A percentile compares a stretch with the other conserved stretches of the same genome.
These are phyloP conservation scores for Speleostelium caveatum DNA, from an alignment of 78 protist genomes.

Conservation along the genomic window DNA sequence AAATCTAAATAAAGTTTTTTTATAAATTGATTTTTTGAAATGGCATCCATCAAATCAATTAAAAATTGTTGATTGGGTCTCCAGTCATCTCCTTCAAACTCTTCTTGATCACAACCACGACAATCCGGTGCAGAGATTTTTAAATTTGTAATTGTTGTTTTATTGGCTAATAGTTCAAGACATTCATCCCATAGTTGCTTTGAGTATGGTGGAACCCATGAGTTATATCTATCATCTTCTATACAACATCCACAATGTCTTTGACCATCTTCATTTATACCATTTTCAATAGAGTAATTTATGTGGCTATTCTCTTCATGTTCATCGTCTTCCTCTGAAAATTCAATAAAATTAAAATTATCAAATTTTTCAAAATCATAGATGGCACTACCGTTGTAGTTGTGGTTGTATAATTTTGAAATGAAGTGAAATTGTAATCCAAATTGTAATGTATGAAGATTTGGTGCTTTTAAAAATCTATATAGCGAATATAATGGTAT, in stretches of 20 bases:
- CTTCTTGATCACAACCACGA: not conserved
- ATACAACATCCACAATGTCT: not conserved
- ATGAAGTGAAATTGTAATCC: not conserved
- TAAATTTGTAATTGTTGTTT: not conserved
- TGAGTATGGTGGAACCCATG: not conserved
- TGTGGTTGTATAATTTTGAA: not conserved
- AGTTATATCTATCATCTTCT: not conserved
- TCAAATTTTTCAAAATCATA: not conserved
- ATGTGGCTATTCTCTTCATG: too few relatives aligned
- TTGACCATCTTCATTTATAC: not conserved
- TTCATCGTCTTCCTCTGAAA: too few relatives aligned
- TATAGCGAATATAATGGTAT: constrained; percentile 5
- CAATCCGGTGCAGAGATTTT: not conserved
- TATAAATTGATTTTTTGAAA: too few relatives aligned
- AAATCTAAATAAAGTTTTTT: too few relatives aligned
- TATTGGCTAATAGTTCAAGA: not conserved
- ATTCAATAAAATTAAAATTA: not conserved
- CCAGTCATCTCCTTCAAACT: too few relatives aligned
- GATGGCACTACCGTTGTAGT: not conserved
- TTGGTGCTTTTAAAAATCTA: not conserved
- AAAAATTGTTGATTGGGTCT: too few relatives aligned
- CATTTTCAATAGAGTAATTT: too few relatives aligned
- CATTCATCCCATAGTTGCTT: constrained; percentile 6
- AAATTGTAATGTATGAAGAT: not conserved
- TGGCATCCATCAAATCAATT: too few relatives aligned